Conservation (phyloP, 2,329 filamentous ascomycete species). For the Falciphora oryzae region DNA sequence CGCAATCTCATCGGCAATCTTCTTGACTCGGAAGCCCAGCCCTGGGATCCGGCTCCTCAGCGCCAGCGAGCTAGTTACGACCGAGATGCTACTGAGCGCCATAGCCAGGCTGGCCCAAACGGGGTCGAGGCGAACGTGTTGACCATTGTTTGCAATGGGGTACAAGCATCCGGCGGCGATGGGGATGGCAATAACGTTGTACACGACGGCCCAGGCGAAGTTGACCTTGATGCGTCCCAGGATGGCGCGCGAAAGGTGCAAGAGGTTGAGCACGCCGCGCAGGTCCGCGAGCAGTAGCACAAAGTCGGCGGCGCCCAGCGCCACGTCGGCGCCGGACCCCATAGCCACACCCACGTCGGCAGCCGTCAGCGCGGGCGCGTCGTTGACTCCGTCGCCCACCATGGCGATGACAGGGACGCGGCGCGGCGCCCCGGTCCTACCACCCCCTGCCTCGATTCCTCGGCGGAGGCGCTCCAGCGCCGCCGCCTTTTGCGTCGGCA, state of each 20-base stretch:
- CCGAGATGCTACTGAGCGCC: slow-evolving; percentile 86
- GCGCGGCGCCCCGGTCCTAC: no score
- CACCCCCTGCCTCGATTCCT: no score
- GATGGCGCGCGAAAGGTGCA: slow-evolving; percentile 64
- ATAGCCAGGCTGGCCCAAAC: slow-evolving; percentile 90
- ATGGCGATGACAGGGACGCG: slow-evolving; percentile 66
- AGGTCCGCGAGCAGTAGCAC: slow-evolving; percentile 68
- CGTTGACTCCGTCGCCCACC: slow-evolving; percentile 87
- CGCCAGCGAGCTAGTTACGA: slow-evolving; percentile 74
- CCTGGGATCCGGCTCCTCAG: no score
- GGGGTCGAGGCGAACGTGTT: slow-evolving; percentile 62
- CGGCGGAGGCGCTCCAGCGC: slow-evolving; percentile 63
- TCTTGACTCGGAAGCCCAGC: no score
- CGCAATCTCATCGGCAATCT: no score
- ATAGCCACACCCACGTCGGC: slow-evolving; percentile 86
- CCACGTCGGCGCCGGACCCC: slow-evolving; percentile 77
- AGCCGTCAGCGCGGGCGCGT: slow-evolving; percentile 72
- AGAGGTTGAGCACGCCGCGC: slow-evolving; percentile 62
- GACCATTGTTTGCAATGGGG: slow-evolving; percentile 42
- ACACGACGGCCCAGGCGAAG: slow-evolving; percentile 78
- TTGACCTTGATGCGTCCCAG: slow-evolving; percentile 78
- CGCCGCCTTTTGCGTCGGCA: slow-evolving; percentile 75
- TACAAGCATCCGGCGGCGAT: slow-evolving; percentile 78
- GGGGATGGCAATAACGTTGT: slow-evolving; percentile 73
- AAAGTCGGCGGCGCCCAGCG: slow-evolving; percentile 74